Base-by-base conservation (phyloP, 176 grass and related monocot genomes). In the Aegilops speltoides region DNA sequence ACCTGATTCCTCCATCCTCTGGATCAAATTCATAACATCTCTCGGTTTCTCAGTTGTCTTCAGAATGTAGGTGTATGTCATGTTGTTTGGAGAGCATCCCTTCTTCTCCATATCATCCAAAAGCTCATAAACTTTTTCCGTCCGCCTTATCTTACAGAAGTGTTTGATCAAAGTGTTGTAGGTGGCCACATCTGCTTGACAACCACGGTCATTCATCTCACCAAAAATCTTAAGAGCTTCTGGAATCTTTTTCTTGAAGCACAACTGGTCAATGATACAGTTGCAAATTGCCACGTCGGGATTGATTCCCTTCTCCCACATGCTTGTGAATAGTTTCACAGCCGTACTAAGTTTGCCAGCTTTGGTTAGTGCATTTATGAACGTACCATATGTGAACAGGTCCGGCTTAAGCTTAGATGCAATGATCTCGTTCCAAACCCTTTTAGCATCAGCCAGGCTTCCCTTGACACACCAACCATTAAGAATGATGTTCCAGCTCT, bases 401-500 rank as follows among this genome's bases (percentile, higher is more conserved):
- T 92, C 90, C 0, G 84, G 86, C 59, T 89, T 86, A 86, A 92
- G 82, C 79, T 84, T 63, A 24, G 90, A 92, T 23, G 46, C 63
- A 36, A 93, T 91, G 75, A 95, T 95, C 25, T 83, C 73, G 25
- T 95, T 95, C 93, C 93, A 95, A 80, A 95, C 80, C 78, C 91
- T 95, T 73, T 83, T 84, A 52, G 86, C 52, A 8, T 95, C 93
- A 69, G 24, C 71, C 24, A 60, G 37, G 66, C 90, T 95, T 85
- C 93, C 93, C 86, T 91, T 89, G 59, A 95, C 91, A 66, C 93
- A 95, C 88, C 93, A 95, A 25, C 93, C 93, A 5, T 93, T 95
- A 6, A 95, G 93, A 81, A 95, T 93, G 61, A 95, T 91, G 79
- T 95, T 95, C 89, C 88, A 89, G 88, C 84, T 95, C 84, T 92